These are phyloP conservation scores for Sclerotinia nivalis DNA, from an alignment of 2,329 filamentous ascomycete species.

Conservation along the genomic window DNA sequence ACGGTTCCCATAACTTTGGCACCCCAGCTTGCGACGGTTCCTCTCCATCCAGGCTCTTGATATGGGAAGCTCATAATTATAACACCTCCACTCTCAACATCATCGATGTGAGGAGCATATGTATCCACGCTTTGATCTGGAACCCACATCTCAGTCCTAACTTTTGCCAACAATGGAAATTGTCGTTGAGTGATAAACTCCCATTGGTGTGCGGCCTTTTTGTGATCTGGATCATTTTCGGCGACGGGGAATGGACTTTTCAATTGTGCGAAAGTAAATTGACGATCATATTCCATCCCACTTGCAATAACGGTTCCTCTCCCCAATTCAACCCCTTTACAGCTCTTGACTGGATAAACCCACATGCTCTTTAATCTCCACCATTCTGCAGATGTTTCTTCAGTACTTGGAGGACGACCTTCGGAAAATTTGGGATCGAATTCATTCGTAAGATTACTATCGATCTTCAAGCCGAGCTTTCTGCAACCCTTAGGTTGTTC, in stretches of 20 bases:
- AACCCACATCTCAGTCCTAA: slow-evolving; percentile 68
- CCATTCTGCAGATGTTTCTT: slow-evolving; percentile 42
- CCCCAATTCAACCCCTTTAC: slow-evolving; percentile 71
- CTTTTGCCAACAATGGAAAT: slow-evolving; percentile 68
- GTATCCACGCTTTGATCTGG: slow-evolving; percentile 61
- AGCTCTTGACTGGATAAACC: slow-evolving; percentile 84
- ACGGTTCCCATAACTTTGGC: slow-evolving; percentile 55
- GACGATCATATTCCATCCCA: slow-evolving; percentile 76
- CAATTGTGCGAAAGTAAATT: slow-evolving; percentile 78
- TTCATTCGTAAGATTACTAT: slow-evolving; percentile 58
- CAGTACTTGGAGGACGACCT: slow-evolving; percentile 41
- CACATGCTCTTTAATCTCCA: slow-evolving; percentile 67
- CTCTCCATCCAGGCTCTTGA: slow-evolving; percentile 51
- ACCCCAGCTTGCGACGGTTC: slow-evolving; percentile 47
- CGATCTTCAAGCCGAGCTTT: slow-evolving; percentile 50
- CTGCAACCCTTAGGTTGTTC: slow-evolving; percentile 51
- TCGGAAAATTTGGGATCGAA: slow-evolving; percentile 52
- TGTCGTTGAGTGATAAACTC: slow-evolving; percentile 70
- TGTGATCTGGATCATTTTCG: slow-evolving; percentile 41
- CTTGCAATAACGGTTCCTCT: slow-evolving; percentile 63
- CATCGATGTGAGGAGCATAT: slow-evolving; percentile 51
- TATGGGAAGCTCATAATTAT: slow-evolving; percentile 68
- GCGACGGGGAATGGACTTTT: slow-evolving; percentile 51
- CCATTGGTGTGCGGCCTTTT: slow-evolving; percentile 57
- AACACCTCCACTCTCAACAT: slow-evolving; percentile 57